Conservation (phyloP, 2,329 filamentous ascomycete genomes). For the Mycosphaerella arachidis region DNA sequence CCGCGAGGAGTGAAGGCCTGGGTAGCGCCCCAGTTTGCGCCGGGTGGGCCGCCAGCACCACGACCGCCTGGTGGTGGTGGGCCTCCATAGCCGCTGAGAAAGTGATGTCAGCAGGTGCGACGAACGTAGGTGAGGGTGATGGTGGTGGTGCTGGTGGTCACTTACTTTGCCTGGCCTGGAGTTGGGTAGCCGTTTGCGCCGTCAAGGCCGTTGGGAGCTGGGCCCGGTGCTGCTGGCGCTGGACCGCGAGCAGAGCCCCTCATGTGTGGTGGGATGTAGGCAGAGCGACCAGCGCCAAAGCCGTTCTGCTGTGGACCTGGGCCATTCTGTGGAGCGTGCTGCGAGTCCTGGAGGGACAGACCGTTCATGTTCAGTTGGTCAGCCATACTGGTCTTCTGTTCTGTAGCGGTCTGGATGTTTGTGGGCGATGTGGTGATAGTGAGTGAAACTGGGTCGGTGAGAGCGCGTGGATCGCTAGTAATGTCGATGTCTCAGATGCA, state of each 20-base stretch:
- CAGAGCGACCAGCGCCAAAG: conserved; percentile 55
- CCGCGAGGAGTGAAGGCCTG: conserved; percentile 54
- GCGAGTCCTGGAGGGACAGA: conserved; percentile 64
- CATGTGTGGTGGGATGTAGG: conserved; percentile 83
- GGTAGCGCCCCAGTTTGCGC: conserved; percentile 48
- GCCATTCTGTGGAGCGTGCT: conserved; percentile 48
- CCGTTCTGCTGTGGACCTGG: conserved; percentile 40
- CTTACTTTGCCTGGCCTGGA: conserved; percentile 29
- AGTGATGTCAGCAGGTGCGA: conserved; percentile 19
- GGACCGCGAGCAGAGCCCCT: conserved; percentile 45
- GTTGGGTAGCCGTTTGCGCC: conserved; percentile 40
- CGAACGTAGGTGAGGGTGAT: background rate
- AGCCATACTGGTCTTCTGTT: conserved; percentile 53
- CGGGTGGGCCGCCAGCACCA: conserved; percentile 23
- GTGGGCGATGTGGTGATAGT: conserved; percentile 13
- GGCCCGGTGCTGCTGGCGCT: conserved; percentile 29
- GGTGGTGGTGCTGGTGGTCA: background rate
- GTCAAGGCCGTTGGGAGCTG: conserved; percentile 48
- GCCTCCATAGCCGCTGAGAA: conserved; percentile 44
- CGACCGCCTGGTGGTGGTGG: conserved; percentile 16
- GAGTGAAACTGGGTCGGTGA: conserved; percentile 29
- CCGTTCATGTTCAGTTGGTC: conserved; percentile 79
- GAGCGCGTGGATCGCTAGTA: conserved; percentile 8
- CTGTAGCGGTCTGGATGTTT: conserved; percentile 11
- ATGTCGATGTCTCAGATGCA: conserved; percentile 15